Conservation (phyloP, 768 basidiomycete genomes). For the Psilocybe azurescens region DNA sequence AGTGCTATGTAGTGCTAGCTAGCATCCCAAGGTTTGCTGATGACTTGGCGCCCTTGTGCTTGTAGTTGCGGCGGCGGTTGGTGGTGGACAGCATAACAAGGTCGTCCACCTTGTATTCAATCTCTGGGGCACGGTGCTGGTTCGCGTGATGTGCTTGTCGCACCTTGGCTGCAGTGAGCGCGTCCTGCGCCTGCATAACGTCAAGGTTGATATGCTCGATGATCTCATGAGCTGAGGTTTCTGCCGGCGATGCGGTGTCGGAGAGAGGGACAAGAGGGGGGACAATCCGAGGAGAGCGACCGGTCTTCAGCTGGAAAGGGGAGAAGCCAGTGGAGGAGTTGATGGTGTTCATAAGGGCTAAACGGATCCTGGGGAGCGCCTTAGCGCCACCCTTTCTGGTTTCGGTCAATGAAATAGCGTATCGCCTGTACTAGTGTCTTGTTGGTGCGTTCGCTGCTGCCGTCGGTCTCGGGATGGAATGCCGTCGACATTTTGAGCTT, state of each 20-base stretch:
- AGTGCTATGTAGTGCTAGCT: too few relatives aligned
- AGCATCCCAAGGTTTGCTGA: too few relatives aligned
- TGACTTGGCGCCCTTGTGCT: conserved; percentile 27
- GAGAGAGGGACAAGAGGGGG: conserved; percentile 26
- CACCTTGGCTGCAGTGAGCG: conserved; percentile 5
- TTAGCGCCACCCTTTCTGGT: conserved; percentile 39
- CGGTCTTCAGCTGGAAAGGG: conserved; percentile 34
- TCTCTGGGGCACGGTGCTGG: conserved; percentile 23
- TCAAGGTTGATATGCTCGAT: neutral
- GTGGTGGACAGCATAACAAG: conserved; percentile 39
- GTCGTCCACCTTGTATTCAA: conserved; percentile 35
- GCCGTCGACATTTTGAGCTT: conserved; percentile 38
- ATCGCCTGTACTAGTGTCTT: conserved; percentile 37
- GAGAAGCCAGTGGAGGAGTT: conserved; percentile 38
- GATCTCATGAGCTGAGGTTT: neutral
- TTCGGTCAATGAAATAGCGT: conserved; percentile 29
- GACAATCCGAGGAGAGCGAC: conserved; percentile 29
- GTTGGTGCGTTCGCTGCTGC: conserved; percentile 38
- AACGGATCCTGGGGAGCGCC: conserved; percentile 31
- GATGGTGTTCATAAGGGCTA: conserved; percentile 38
- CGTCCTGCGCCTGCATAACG: conserved; percentile 10
- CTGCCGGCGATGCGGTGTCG: conserved; percentile 6
- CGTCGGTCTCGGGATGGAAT: conserved; percentile 46
- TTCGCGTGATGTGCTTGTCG: conserved; percentile 38
- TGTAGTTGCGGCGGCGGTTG: conserved; percentile 35